Percentiles rank a stretch among this genome's conserved stretches.
These are phyloP conservation scores for Scutellaria baicalensis DNA, from an alignment of 257 asterid genomes.

Conservation along the genomic window DNA sequence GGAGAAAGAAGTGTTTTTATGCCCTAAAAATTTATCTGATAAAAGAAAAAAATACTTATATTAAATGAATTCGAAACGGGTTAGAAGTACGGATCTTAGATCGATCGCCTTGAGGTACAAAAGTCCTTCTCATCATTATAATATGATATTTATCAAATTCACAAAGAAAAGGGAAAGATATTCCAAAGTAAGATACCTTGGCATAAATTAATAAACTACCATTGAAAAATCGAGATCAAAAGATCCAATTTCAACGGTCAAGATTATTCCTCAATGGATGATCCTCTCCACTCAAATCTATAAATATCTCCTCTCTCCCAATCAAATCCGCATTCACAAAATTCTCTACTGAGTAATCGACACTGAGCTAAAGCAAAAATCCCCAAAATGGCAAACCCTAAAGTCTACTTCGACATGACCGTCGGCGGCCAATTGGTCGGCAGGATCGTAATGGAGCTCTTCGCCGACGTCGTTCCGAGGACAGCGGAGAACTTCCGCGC, in stretches of 20 bases:
- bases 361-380: not conserved
- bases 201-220: not conserved
- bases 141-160: too few relatives aligned
- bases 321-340: not conserved
- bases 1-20: too few relatives aligned
- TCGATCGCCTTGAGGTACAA: too few relatives aligned
- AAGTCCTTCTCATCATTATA: too few relatives aligned
- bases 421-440: slow-evolving; percentile 38
- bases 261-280: not conserved
- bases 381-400: slow-evolving; percentile 42
- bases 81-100: too few relatives aligned
- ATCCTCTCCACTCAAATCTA: not conserved
- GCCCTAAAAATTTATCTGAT: too few relatives aligned
- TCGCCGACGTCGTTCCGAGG: slow-evolving; percentile 45
- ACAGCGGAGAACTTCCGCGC: slow-evolving; percentile 74
- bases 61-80: too few relatives aligned
- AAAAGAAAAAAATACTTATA: too few relatives aligned
- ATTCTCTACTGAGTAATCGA: not conserved
- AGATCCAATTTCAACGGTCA: not conserved
- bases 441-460: slow-evolving; percentile 47
- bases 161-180: not conserved
- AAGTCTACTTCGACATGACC: slow-evolving; percentile 51
- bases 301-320: not conserved
- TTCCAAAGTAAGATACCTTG: not conserved
- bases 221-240: not conserved